These are phyloP conservation scores for Penicillium subrubescens DNA, from an alignment of 495 filamentous ascomycete species.

Conservation along the genomic window DNA sequence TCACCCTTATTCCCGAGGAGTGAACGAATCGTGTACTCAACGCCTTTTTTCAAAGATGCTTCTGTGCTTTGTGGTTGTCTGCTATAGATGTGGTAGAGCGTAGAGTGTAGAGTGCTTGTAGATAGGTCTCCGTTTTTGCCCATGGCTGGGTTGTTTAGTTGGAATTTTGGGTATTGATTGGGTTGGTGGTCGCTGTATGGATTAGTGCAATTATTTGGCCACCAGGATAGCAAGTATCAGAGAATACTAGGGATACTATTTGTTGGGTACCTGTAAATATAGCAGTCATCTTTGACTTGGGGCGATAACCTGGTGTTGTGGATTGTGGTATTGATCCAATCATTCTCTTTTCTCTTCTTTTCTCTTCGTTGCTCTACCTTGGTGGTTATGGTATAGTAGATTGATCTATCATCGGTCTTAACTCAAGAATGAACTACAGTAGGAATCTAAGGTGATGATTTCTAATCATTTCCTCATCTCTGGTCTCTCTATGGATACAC, in stretches of 20 bases:
- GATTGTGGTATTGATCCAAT: too few relatives aligned
- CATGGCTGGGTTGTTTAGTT: background rate
- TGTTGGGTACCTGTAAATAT: background rate
- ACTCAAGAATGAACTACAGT: too few relatives aligned
- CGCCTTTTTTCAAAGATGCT: background rate
- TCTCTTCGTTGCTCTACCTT: too few relatives aligned
- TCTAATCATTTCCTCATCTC: too few relatives aligned
- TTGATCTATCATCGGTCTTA: too few relatives aligned
- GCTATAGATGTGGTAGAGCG: background rate
- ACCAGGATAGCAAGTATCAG: background rate
- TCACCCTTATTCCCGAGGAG: slow-evolving; percentile 3
- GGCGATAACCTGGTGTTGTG: too few relatives aligned
- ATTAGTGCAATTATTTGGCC: background rate
- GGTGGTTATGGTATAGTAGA: too few relatives aligned
- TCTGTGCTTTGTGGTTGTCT: background rate
- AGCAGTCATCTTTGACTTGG: background rate
- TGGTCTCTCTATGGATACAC: too few relatives aligned
- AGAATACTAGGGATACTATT: background rate
- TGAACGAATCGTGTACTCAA: slow-evolving; percentile 10
- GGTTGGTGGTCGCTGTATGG: background rate
- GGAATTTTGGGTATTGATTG: background rate
- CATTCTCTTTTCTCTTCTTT: too few relatives aligned
- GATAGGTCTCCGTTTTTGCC: background rate
- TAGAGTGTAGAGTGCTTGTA: background rate
- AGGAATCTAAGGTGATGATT: too few relatives aligned